Evolutionary conservation across 306 rosid species (phyloP).

Genomic region (Glycine latifolia): DNA sequence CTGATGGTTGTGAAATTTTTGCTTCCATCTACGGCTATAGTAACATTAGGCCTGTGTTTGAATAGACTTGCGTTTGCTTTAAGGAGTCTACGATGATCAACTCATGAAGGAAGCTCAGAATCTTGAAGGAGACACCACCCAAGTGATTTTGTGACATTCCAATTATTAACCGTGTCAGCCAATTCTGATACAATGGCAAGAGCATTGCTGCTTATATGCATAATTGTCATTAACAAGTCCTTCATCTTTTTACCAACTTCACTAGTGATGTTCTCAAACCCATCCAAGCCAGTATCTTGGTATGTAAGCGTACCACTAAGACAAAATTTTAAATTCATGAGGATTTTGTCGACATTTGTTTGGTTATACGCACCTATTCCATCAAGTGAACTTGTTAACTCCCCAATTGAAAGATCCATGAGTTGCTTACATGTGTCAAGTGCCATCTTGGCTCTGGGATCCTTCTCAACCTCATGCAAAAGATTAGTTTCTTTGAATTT

Average conservation of each 20-base stretch:
- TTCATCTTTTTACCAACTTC: not conserved
- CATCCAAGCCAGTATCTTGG: slow-evolving; percentile 71
- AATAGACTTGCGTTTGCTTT: not conserved
- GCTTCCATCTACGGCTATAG: slow-evolving; percentile 76
- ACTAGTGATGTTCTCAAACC: not conserved
- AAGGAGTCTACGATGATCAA: not conserved
- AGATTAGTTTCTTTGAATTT: slow-evolving; percentile 49
- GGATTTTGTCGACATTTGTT: not conserved
- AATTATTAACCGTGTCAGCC: not conserved
- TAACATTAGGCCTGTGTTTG: slow-evolving; percentile 44
- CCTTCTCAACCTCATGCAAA: slow-evolving; percentile 59
- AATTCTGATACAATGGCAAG: not conserved
- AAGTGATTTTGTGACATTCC: not conserved
- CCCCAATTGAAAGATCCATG: slow-evolving; percentile 52
- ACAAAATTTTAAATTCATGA: not conserved
- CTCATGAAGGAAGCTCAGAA: not conserved
- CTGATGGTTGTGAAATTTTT: slow-evolving; percentile 59
- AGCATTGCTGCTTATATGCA: not conserved
- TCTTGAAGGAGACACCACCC: not conserved
- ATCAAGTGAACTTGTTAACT: slow-evolving; percentile 39
- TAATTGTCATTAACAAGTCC: not conserved
- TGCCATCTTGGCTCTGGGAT: slow-evolving; percentile 62
- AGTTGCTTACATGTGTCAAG: slow-evolving; percentile 67
- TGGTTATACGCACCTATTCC: not conserved
- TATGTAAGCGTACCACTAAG: not conserved